Percentiles rank a stretch among this genome's conserved stretches.
phyloP scores from a whole-genome alignment of 495 filamentous ascomycete species.

The Talaromyces wortmannii region DNA sequence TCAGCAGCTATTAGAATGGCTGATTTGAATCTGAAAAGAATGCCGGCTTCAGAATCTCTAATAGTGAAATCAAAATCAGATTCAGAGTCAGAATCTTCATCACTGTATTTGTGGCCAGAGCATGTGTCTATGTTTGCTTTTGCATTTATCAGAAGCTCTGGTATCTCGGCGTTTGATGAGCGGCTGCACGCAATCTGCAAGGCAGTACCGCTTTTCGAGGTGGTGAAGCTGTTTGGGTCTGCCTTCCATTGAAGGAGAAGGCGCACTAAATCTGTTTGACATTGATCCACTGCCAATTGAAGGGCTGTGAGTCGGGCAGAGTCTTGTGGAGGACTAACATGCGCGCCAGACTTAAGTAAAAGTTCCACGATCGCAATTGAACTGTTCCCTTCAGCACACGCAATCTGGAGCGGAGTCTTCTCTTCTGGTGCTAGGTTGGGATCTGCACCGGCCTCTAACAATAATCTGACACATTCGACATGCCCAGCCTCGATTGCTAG shows the following conservation, averaged over 20 bases:
- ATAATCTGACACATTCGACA: not conserved
- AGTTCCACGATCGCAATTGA: slow-evolving; percentile 1
- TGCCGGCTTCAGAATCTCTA: not conserved
- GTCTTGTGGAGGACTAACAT: slow-evolving; percentile 8
- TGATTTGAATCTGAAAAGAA: not conserved
- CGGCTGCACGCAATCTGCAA: not conserved
- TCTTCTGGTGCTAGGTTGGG: slow-evolving; percentile 12
- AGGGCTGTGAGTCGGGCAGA: slow-evolving; percentile 3
- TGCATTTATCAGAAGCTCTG: not conserved
- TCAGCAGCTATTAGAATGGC: not conserved
- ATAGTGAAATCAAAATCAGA: not conserved
- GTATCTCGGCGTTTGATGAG: not conserved
- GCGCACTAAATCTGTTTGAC: not conserved
- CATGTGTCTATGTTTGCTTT: not conserved
- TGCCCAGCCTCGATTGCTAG: slow-evolving; percentile 8
- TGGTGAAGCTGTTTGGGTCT: slow-evolving; percentile 17
- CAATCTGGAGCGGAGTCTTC: slow-evolving; percentile 10
- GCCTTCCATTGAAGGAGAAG: slow-evolving; percentile 11
- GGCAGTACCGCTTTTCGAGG: slow-evolving; percentile 11
- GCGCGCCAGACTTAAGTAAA: slow-evolving; percentile 7
- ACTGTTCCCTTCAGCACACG: slow-evolving; percentile 4
- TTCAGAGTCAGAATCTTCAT: not conserved
- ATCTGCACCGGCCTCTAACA: slow-evolving; percentile 13
- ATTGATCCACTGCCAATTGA: slow-evolving; percentile 9
- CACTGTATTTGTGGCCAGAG: not conserved